These are phyloP conservation scores for Mrakia frigida DNA, from an alignment of 768 basidiomycete species.

Conservation along the genomic window DNA sequence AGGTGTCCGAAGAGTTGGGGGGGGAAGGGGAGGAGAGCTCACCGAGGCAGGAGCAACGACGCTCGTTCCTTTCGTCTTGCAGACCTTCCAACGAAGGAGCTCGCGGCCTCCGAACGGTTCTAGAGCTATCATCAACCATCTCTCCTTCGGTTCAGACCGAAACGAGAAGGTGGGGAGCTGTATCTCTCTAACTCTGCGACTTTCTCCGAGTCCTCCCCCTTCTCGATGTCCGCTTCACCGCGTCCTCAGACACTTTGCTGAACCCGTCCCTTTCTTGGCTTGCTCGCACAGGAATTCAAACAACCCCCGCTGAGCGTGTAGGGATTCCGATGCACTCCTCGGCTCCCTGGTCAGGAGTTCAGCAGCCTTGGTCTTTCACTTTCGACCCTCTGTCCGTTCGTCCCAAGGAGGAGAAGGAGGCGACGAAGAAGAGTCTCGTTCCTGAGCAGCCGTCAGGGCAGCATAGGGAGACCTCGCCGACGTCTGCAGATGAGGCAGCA, in stretches of 20 bases:
- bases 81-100: no score
- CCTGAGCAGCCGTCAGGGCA: background rate
- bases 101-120: no score
- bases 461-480: background rate
- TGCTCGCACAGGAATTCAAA: background rate
- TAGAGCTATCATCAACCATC: no score
- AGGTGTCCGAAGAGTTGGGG: background rate
- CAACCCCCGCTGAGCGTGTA: background rate
- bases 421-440: background rate
- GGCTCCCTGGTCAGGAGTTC: slow-evolving; percentile 19
- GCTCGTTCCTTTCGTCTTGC: no score
- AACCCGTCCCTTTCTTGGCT: background rate
- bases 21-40: background rate
- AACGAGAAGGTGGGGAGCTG: no score
- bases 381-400: slow-evolving; percentile 10
- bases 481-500: background rate
- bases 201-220: background rate
- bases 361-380: slow-evolving; percentile 25
- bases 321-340: slow-evolving; percentile 28
- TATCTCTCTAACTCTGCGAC: background rate
- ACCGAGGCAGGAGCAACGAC: background rate
- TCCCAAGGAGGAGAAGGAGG: background rate
- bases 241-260: background rate
- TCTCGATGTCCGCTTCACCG: background rate
- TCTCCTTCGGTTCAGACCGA: no score